phyloP scores from a whole-genome alignment of 2,329 filamentous ascomycete genomes.

The Fusarium irregulare region DNA sequence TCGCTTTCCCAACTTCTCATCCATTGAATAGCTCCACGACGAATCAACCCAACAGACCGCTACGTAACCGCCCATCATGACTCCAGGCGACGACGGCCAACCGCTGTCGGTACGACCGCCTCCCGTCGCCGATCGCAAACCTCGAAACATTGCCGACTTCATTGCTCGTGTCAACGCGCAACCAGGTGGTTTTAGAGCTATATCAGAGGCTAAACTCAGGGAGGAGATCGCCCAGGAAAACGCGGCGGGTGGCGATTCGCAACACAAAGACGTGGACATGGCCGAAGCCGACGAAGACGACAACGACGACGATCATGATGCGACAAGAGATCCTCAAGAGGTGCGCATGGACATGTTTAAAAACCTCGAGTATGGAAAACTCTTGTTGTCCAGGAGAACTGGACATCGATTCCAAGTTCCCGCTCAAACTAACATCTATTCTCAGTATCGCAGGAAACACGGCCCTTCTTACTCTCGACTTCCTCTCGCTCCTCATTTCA shows the following conservation, averaged over 20 bases:
- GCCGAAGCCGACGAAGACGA: conserved; percentile 60
- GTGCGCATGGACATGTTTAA: conserved; percentile 69
- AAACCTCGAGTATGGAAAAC: conserved; percentile 66
- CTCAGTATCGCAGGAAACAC: conserved; percentile 60
- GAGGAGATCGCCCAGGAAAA: conserved; percentile 70
- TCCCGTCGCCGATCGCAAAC: conserved; percentile 66
- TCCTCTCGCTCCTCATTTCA: conserved; percentile 84
- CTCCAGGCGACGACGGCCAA: conserved; percentile 48
- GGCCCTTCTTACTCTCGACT: conserved; percentile 79
- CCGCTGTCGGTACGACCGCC: conserved; percentile 54
- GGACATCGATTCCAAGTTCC: too few relatives aligned
- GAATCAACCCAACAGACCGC: neutral
- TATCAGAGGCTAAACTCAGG: conserved; percentile 78
- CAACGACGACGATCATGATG: conserved; percentile 51
- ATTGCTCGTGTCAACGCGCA: conserved; percentile 86
- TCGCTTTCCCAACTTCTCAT: neutral
- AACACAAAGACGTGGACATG: conserved; percentile 59
- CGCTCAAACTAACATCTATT: conserved; percentile 5
- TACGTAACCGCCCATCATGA: conserved; percentile 43
- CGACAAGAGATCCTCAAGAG: conserved; percentile 59
- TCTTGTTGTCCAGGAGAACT: neutral
- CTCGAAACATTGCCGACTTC: conserved; percentile 75
- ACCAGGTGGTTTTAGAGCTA: conserved; percentile 78
- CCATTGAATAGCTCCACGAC: neutral
- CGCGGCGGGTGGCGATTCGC: conserved; percentile 56